phyloP scores from a whole-genome alignment of 2,329 filamentous ascomycete genomes.

The Colletotrichum ledebouriae region DNA sequence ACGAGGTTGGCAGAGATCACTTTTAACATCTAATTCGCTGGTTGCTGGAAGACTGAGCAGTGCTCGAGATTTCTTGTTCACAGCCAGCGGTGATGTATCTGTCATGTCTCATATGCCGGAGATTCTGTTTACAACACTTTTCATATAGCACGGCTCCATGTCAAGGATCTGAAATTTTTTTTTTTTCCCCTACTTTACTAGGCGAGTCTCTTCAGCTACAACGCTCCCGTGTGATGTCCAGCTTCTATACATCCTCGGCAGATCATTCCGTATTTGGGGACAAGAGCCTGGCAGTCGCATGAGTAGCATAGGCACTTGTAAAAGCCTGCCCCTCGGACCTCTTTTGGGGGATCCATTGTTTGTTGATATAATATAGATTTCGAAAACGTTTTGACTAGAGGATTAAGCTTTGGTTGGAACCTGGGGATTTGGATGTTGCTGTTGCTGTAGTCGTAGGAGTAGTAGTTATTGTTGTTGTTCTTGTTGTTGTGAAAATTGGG shows the following conservation, averaged over 20 bases:
- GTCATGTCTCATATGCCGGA: too few species aligned
- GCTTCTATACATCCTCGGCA: not conserved
- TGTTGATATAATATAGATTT: not conserved
- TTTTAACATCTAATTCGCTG: too few species aligned
- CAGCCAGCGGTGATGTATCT: too few species aligned
- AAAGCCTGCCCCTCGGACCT: not conserved
- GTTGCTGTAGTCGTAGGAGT: not conserved
- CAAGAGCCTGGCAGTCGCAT: not conserved
- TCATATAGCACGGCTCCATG: too few species aligned
- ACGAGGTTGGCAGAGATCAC: too few species aligned
- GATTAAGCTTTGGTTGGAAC: not conserved
- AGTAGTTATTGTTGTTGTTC: not conserved
- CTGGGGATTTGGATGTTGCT: not conserved
- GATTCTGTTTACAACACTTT: too few species aligned
- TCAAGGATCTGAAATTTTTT: too few species aligned
- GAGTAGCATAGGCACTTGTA: constrained; percentile 2
- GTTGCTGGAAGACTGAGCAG: too few species aligned
- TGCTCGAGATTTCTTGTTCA: too few species aligned
- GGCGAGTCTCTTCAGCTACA: too few species aligned
- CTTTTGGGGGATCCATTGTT: not conserved
- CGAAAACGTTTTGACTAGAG: not conserved
- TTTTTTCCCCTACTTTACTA: too few species aligned
- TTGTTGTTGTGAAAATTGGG: too few species aligned
- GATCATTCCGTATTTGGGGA: not conserved
- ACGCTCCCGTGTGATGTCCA: not conserved